Evolutionary conservation across 805 yeast species (phyloP), one percentile per base, ranked within the genome.

Genomic region (Cyberlindnera euphorbiae): DNA sequence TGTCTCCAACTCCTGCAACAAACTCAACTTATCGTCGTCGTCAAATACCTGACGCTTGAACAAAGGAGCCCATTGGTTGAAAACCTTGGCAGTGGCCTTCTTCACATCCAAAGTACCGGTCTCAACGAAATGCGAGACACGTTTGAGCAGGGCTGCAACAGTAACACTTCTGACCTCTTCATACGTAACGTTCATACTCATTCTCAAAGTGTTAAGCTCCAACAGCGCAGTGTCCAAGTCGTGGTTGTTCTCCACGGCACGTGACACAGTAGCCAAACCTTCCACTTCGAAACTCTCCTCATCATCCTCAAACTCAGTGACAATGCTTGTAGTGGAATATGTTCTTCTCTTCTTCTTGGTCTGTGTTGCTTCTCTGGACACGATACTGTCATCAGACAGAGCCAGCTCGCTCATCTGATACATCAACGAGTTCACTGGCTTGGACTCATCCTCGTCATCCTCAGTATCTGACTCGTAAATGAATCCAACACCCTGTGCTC

Each of bases 171-270:
- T 75, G 11, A 93, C 97, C 55, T 89, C 96, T 52, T 86, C 94
- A 60, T 93, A 90, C 0, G 93, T 75, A 13, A 88, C 98, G 58
- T 93, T 87, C 93, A 89, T 83, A 52, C 96, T 86, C 98, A 93
- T 90, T 63, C 97, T 75, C 54, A 93, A 70, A 0, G 98, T 93
- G 58, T 90, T 90, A 52, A 93, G 73, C 63, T 93, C 98, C 41
- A 93, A 66, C 45, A 87, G 64, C 0, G 98, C 97, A 11, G 96
- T 89, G 56, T 90, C 97, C 42, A 87, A 69, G 52, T 85, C 95
- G 60, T 93, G 98, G 58, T 87, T 84, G 53, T 89, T 82, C 49
- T 84, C 90, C 60, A 93, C 73, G 1, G 98, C 95, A 55, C 98
- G 74, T 49, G 81, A 86, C 22, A 93, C 84, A 0, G 97, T 87